Conservation (phyloP, 2,329 filamentous ascomycete species). For the Nigrospora sphaerica region DNA sequence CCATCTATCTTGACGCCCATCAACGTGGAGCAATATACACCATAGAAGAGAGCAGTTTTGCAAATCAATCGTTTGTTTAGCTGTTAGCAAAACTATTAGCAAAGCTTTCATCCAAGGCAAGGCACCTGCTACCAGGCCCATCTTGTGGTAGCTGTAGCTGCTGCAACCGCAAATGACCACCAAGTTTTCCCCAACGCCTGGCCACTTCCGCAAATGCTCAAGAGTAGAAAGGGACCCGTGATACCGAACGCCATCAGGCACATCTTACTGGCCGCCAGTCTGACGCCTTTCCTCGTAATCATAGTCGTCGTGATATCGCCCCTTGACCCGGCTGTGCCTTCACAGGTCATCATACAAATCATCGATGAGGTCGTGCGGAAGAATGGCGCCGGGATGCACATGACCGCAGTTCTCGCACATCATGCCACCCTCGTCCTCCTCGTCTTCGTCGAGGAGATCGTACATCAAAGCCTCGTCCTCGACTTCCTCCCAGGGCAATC, state of each 20-base stretch:
- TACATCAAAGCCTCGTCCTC: constrained; percentile 20
- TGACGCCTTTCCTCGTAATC: neutral
- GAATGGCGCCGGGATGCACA: constrained; percentile 20
- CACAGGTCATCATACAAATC: constrained; percentile 13
- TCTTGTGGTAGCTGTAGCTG: too few relatives aligned
- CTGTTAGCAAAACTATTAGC: too few relatives aligned
- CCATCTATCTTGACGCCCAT: too few relatives aligned
- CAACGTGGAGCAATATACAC: too few relatives aligned
- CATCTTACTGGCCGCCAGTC: neutral
- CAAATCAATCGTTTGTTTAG: too few relatives aligned
- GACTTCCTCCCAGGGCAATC: constrained; percentile 20
- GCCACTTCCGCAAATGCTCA: constrained; percentile 2
- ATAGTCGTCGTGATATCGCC: neutral
- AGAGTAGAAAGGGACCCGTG: neutral
- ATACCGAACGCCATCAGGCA: neutral
- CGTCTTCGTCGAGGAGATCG: constrained; percentile 16
- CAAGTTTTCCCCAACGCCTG: neutral
- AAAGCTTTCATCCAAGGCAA: too few relatives aligned
- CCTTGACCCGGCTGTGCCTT: neutral
- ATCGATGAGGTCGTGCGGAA: constrained; percentile 18
- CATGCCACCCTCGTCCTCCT: constrained; percentile 14
- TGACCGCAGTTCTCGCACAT: constrained; percentile 23
- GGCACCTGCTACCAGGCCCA: too few relatives aligned
- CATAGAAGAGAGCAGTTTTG: too few relatives aligned
- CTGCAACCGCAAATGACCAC: too few relatives aligned